Evolutionary conservation across 1,139 yeast genomes (phyloP).

Genomic region (Suhomyces maxii): DNA sequence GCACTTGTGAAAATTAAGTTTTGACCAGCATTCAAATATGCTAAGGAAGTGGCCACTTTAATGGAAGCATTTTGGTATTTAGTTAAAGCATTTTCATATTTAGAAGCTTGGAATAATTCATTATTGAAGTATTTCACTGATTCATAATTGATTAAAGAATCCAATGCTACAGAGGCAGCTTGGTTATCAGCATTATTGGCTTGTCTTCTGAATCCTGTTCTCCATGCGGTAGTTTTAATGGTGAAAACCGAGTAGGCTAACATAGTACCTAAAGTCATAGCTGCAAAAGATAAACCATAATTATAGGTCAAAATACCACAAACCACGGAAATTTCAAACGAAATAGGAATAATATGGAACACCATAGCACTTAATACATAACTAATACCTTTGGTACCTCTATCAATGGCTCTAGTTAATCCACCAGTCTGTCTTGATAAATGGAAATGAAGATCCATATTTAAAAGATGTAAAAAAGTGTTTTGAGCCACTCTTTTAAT

Average conservation of each 20-base stretch:
- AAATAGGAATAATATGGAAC: conserved; percentile 89
- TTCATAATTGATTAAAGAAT: conserved; percentile 90
- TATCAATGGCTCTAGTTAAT: conserved; percentile 89
- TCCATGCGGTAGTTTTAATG: conserved; percentile 91
- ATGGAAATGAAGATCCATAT: conserved; percentile 88
- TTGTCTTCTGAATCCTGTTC: conserved; percentile 85
- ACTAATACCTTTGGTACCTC: conserved; percentile 97
- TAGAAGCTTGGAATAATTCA: conserved; percentile 73
- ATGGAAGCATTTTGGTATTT: conserved; percentile 80
- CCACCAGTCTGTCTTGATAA: conserved; percentile 94
- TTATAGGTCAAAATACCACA: conserved; percentile 93
- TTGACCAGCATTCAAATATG: conserved; percentile 90
- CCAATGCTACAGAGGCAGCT: conserved; percentile 93
- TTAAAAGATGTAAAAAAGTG: conserved; percentile 80
- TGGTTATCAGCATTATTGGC: conserved; percentile 94
- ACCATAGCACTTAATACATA: conserved; percentile 94
- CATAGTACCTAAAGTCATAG: conserved; percentile 87
- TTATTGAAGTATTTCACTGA: conserved; percentile 94
- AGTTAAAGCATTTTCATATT: conserved; percentile 75
- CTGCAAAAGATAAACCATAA: conserved; percentile 87
- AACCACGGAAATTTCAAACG: conserved; percentile 88
- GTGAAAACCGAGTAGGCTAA: conserved; percentile 83
- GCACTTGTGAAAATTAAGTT: conserved; percentile 89
- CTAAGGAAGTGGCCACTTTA: conserved; percentile 89
- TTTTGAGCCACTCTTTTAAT: conserved; percentile 86